phyloP scores from a whole-genome alignment of 1,139 yeast species.

The Yarrowia galli region DNA sequence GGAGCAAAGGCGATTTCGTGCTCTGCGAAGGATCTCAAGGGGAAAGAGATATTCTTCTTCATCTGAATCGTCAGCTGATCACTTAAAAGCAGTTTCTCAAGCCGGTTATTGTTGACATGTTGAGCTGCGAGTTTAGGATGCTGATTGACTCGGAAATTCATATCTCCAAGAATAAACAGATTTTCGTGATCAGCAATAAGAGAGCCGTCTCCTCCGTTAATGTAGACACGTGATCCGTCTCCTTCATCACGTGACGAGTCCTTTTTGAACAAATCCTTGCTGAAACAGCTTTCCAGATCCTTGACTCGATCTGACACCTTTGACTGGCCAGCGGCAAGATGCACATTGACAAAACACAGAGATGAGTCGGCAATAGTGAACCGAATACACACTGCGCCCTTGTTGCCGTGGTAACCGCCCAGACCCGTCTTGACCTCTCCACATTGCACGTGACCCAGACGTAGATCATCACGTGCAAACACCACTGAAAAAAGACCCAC shows the following conservation, averaged over 20 bases:
- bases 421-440: slow-evolving; percentile 83
- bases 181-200: slow-evolving; percentile 75
- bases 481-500: slow-evolving; percentile 80
- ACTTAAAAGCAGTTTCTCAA: slow-evolving; percentile 62
- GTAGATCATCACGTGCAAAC: slow-evolving; percentile 62
- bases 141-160: slow-evolving; percentile 80
- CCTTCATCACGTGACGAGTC: slow-evolving; percentile 56
- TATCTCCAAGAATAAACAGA: slow-evolving; percentile 92
- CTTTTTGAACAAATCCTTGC: slow-evolving; percentile 61
- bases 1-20: slow-evolving; percentile 79
- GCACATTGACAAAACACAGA: slow-evolving; percentile 83
- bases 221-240: slow-evolving; percentile 51
- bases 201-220: slow-evolving; percentile 59
- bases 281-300: slow-evolving; percentile 75
- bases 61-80: slow-evolving; percentile 84
- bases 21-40: slow-evolving; percentile 76
- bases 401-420: slow-evolving; percentile 94
- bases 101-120: slow-evolving; percentile 60
- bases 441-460: slow-evolving; percentile 5
- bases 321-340: slow-evolving; percentile 87
- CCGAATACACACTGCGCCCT: slow-evolving; percentile 91
- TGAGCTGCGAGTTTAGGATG: slow-evolving; percentile 73
- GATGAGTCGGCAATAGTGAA: slow-evolving; percentile 77
- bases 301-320: slow-evolving; percentile 82
- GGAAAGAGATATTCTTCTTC: slow-evolving; percentile 66